Evolutionary conservation across 1,284 basidiomycete species (phyloP), one percentile per base, ranked within the genome.

Genomic region (Peniophora sp.): DNA sequence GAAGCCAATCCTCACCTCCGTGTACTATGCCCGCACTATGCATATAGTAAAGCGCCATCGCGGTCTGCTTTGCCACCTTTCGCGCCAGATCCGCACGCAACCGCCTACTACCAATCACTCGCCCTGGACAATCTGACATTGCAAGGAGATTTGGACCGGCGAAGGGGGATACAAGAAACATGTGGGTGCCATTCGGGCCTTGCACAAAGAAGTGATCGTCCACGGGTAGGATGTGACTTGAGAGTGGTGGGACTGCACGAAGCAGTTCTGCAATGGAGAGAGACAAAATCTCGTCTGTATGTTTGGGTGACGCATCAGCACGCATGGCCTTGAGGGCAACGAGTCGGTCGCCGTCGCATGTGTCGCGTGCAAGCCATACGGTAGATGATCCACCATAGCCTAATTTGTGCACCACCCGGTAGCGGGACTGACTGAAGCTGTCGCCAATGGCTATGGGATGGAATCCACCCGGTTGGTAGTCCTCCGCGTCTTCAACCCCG

Each of bases 351-450:
- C n/a, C 17, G 57, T 57, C 47, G 46, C 14, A n/a, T 52, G 51
- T 45, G 48, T 70, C 65, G 47, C 66, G 64, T 23, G 65, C 69
- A 6, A 73, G 65, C 70, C 70, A 71, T 20, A 72, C 57, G 24
- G 69, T 71, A 24, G 70, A 69, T 6, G 63, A 67, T 14, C 67
- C 65, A 15, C 70, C 70, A 50, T 56, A 68, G 17, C 70, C 69
- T 1, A 72, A 63, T 58, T 71, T 71, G 53, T 71, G 67, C 20
- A 72, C 32, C 22, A 72, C 52, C 45, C 52, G 62, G 54, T 65
- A 72, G 36, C 69, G 64, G 2, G 64, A 60, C 24, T 60, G 22
- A 47, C 46, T 58, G 55, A 69, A 63, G 43, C 50, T 50, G 51
- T 72, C 66, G 20, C 67, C 68, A 35, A 72, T 61, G 22, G 55